Evolutionary conservation across 805 yeast genomes (phyloP).

Genomic region (Cyberlindnera veronae): DNA sequence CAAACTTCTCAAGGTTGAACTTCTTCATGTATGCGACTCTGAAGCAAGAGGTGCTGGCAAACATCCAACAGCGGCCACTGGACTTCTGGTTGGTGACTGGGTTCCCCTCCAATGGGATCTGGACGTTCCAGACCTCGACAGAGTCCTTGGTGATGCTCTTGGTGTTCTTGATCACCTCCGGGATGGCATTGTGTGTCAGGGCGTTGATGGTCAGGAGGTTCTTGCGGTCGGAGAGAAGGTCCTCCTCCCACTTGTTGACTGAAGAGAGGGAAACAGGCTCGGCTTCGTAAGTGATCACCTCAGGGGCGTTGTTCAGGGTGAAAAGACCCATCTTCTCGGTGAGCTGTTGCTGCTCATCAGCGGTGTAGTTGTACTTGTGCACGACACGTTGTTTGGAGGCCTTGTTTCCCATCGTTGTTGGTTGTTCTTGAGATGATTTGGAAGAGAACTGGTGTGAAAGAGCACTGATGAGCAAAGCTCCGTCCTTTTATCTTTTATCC

Average conservation of each 20-base stretch:
- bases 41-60: constrained; percentile 74
- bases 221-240: constrained; percentile 43
- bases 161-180: constrained; percentile 15
- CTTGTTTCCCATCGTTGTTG: constrained; percentile 15
- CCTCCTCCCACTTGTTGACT: constrained; percentile 44
- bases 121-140: constrained; percentile 28
- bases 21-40: constrained; percentile 58
- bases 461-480: too few relatives aligned
- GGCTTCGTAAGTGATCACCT: constrained; percentile 2
- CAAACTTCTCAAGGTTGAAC: constrained; percentile 61
- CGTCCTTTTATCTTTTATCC: background rate
- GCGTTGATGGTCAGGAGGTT: constrained; percentile 53
- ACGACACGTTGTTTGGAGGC: constrained; percentile 8
- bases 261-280: constrained; percentile 32
- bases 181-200: constrained; percentile 38
- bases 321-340: constrained; percentile 6
- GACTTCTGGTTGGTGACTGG: constrained; percentile 69
- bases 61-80: constrained; percentile 85
- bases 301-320: background rate
- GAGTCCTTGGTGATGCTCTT: constrained; percentile 9
- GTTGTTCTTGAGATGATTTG: too few relatives aligned
- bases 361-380: constrained; percentile 10
- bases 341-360: constrained; percentile 4
- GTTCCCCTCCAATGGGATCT: constrained; percentile 40
- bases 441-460: too few relatives aligned